Percentiles rank a stretch among this genome's conserved stretches.
phyloP scores from a whole-genome alignment of 2,329 filamentous ascomycete species.

The Pestalotiopsis sp. region DNA sequence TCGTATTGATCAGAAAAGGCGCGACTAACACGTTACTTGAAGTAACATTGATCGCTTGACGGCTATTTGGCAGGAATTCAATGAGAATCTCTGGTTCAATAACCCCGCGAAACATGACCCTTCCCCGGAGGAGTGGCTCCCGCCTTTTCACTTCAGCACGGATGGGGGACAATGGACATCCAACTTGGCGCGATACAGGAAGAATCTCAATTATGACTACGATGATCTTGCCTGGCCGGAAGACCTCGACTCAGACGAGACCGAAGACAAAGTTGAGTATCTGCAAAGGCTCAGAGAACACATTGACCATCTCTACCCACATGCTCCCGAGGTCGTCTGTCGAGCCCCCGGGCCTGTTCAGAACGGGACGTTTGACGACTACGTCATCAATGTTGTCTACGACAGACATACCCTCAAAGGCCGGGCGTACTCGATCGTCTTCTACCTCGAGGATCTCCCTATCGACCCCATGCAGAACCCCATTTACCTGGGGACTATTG shows the following conservation, averaged over 20 bases:
- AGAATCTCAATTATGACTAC: neutral
- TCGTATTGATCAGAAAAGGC: no score
- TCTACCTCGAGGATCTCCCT: neutral
- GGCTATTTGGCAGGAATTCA: neutral
- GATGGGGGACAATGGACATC: neutral
- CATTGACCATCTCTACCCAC: neutral
- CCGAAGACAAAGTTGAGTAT: neutral
- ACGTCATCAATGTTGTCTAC: neutral
- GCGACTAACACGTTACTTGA: no score
- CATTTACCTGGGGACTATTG: neutral
- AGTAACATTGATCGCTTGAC: neutral
- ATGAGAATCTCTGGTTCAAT: neutral
- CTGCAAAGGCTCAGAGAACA: neutral
- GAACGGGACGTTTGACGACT: neutral
- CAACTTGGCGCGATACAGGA: neutral
- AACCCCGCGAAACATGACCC: neutral
- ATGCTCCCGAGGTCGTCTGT: neutral
- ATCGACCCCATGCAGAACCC: neutral
- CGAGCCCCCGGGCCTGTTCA: neutral
- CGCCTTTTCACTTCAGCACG: neutral
- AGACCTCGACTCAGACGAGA: neutral
- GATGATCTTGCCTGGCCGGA: neutral
- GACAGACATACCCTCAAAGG: neutral
- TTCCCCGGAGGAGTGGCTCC: neutral
- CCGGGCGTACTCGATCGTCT: neutral